These are phyloP conservation scores for Spergularia marina DNA, from an alignment of 148 eudicot species.

Conservation along the genomic window DNA sequence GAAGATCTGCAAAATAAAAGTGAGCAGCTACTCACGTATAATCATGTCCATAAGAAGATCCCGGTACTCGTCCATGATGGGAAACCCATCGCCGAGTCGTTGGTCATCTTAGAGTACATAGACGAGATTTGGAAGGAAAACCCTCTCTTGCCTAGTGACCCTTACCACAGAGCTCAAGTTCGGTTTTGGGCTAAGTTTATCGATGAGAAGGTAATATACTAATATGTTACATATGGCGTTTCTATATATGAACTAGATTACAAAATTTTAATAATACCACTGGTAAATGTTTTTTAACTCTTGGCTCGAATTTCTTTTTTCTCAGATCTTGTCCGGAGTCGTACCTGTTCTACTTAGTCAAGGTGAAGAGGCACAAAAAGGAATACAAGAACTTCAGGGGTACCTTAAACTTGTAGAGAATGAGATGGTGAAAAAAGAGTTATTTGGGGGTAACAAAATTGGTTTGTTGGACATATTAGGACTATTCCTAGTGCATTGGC, in stretches of 20 bases:
- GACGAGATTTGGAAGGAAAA: conserved; percentile 18
- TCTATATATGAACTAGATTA: neutral
- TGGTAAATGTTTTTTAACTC: no score
- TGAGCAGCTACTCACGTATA: conserved; percentile 7
- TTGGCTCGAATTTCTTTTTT: neutral
- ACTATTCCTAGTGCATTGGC: conserved; percentile 4
- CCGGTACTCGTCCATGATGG: conserved; percentile 8
- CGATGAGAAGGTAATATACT: conserved; percentile 8
- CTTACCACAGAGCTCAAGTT: neutral
- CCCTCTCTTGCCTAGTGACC: neutral
- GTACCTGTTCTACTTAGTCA: neutral
- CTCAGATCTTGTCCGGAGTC: neutral
- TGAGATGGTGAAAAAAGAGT: conserved; percentile 20
- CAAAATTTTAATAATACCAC: neutral
- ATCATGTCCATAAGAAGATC: conserved; percentile 1
- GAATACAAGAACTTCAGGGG: conserved; percentile 18
- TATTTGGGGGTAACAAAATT: conserved; percentile 21
- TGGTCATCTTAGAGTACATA: conserved; percentile 8
- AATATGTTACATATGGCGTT: no score
- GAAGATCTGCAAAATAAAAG: conserved; percentile 6
- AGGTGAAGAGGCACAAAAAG: conserved; percentile 2
- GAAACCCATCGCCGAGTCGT: neutral
- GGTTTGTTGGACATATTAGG: conserved; percentile 26
- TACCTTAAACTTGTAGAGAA: conserved; percentile 18
- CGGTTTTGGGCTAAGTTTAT: conserved; percentile 18